These are phyloP conservation scores for Rhypophila decipiens DNA, from an alignment of 495 filamentous ascomycete species.

Conservation along the genomic window DNA sequence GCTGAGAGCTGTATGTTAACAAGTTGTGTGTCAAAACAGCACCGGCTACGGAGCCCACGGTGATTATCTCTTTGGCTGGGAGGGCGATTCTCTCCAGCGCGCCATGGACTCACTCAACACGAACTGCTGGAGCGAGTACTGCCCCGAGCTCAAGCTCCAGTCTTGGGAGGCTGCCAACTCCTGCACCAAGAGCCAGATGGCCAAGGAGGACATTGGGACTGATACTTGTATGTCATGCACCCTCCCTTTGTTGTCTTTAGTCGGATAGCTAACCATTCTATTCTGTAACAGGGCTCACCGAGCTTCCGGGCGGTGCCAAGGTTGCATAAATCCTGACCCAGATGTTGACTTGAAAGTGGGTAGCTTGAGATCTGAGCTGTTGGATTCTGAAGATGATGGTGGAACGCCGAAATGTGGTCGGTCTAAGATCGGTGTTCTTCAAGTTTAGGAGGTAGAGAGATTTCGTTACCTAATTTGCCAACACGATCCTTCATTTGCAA, in stretches of 20 bases:
- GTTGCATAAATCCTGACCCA: neutral
- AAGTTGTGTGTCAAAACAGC: neutral
- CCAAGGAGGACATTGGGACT: neutral
- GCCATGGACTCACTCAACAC: conserved; percentile 27
- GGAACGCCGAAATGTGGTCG: too few species aligned
- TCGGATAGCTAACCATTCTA: neutral
- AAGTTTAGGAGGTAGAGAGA: too few species aligned
- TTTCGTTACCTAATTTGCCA: too few species aligned
- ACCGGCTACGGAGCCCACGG: conserved; percentile 13
- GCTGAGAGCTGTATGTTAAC: neutral
- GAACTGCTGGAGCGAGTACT: conserved; percentile 36
- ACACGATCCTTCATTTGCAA: too few species aligned
- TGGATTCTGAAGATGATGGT: too few species aligned
- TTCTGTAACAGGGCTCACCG: neutral
- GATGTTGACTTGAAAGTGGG: too few species aligned
- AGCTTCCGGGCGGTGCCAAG: neutral
- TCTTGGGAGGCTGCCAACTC: conserved; percentile 28
- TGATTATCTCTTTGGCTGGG: conserved; percentile 24
- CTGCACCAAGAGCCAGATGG: conserved; percentile 31
- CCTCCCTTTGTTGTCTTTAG: neutral
- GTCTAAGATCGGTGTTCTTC: too few species aligned
- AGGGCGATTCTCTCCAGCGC: conserved; percentile 34
- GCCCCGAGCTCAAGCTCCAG: conserved; percentile 33
- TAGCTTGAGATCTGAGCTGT: too few species aligned
- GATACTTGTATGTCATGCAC: neutral